These are phyloP conservation scores for Candida insectalens DNA, from an alignment of 805 yeast genomes.

Conservation along the genomic window DNA sequence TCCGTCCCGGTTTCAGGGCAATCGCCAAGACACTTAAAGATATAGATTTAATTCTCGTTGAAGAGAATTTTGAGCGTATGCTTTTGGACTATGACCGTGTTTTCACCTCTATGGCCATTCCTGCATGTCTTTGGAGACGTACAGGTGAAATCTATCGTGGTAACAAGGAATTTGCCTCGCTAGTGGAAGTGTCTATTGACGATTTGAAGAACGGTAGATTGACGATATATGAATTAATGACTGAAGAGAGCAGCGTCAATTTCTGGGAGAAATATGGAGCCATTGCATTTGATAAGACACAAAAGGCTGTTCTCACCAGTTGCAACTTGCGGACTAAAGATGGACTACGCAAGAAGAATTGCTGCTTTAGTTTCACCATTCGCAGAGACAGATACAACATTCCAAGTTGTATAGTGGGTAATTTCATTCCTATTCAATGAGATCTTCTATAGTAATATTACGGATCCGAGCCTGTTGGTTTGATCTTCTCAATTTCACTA, in stretches of 20 bases:
- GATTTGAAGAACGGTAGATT: conserved; percentile 86
- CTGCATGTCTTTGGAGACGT: conserved; percentile 95
- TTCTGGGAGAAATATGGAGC: conserved; percentile 98
- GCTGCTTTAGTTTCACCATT: conserved; percentile 92
- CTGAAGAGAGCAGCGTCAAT: conserved; percentile 91
- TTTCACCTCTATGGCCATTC: conserved; percentile 94
- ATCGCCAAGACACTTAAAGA: conserved; percentile 85
- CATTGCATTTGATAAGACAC: conserved; percentile 91
- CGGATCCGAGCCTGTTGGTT: background rate
- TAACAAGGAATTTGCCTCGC: conserved; percentile 88
- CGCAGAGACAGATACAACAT: conserved; percentile 88
- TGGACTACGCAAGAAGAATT: conserved; percentile 68
- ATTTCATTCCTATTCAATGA: conserved; percentile 67
- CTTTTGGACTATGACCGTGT: conserved; percentile 87
- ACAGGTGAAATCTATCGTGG: conserved; percentile 95
- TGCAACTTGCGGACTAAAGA: conserved; percentile 80
- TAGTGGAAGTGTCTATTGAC: conserved; percentile 84
- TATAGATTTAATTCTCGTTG: conserved; percentile 84
- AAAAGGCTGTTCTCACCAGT: conserved; percentile 88
- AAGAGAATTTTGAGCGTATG: conserved; percentile 92
- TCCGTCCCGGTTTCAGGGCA: conserved; percentile 89
- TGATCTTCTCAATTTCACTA: conserved; percentile 5
- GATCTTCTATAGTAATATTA: background rate
- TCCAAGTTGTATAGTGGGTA: conserved; percentile 93
- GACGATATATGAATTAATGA: conserved; percentile 89